phyloP scores from a whole-genome alignment of 1,139 yeast genomes.

The Hyphopichia burtonii region DNA sequence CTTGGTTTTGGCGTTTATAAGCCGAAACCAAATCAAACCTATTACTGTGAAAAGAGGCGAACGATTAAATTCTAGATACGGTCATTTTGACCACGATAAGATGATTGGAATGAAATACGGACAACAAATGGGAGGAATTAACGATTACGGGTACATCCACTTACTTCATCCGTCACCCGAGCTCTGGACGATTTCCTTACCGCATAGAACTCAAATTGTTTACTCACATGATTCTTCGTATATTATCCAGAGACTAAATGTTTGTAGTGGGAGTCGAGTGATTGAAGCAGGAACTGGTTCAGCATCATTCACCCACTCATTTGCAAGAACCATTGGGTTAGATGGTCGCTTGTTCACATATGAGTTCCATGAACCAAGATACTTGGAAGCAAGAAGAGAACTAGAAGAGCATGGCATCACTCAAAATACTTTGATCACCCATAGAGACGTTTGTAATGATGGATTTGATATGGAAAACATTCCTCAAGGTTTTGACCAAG shows the following conservation, averaged over 20 bases:
- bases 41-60: constrained; percentile 59
- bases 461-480: constrained; percentile 63
- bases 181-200: constrained; percentile 89
- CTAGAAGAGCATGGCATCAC: constrained; percentile 68
- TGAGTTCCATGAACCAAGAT: constrained; percentile 90
- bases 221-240: constrained; percentile 95
- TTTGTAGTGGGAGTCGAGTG: constrained; percentile 72
- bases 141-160: constrained; percentile 85
- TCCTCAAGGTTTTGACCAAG: constrained; percentile 28
- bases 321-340: constrained; percentile 71
- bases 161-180: constrained; percentile 91
- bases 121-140: constrained; percentile 76
- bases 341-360: constrained; percentile 73
- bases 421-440: constrained; percentile 60
- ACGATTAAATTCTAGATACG: constrained; percentile 78
- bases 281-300: constrained; percentile 99
- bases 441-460: constrained; percentile 86
- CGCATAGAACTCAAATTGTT: constrained; percentile 97
- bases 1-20: constrained; percentile 79
- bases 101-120: constrained; percentile 88
- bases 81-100: constrained; percentile 75
- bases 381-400: constrained; percentile 73
- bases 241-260: constrained; percentile 76
- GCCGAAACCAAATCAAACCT: constrained; percentile 79
- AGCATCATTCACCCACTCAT: constrained; percentile 91